Conservation (phyloP, 1,139 yeast species). For the Scheffersomyces insectosa region DNA sequence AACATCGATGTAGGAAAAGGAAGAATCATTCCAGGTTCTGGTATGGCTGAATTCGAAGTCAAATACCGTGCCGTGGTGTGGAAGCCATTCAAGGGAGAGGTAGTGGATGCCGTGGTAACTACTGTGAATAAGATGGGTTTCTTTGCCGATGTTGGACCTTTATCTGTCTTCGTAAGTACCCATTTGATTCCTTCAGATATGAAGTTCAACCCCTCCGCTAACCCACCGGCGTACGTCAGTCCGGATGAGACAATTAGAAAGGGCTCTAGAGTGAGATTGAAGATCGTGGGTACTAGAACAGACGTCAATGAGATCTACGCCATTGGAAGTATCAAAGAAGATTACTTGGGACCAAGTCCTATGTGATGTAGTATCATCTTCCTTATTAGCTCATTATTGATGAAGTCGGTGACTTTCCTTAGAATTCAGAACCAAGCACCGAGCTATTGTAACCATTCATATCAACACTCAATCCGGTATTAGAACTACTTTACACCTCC, state of each 20-base stretch:
- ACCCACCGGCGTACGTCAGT: constrained; percentile 97
- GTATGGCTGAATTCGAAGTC: constrained; percentile 96
- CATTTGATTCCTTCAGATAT: constrained; percentile 94
- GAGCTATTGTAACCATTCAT: no score
- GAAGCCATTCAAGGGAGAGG: constrained; percentile 98
- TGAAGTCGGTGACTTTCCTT: no score
- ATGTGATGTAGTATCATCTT: constrained; percentile 22
- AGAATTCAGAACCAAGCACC: no score
- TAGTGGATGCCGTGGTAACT: constrained; percentile 93
- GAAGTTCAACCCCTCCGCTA: constrained; percentile 92
- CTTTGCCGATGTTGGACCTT: constrained; percentile 97
- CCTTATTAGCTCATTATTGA: constrained; percentile 3
- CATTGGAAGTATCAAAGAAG: constrained; percentile 96
- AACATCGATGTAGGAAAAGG: constrained; percentile 96
- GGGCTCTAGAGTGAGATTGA: constrained; percentile 89
- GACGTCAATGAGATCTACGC: constrained; percentile 98
- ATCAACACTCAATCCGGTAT: no score
- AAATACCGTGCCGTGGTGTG: constrained; percentile 96
- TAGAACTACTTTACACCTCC: no score
- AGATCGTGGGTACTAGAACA: constrained; percentile 95
- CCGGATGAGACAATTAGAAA: constrained; percentile 94
- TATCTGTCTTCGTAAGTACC: constrained; percentile 90
- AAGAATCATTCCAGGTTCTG: constrained; percentile 81
- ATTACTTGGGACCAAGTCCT: constrained; percentile 83
- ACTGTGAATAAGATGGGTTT: constrained; percentile 96